Percentiles rank a stretch among this genome's conserved stretches.
Evolutionary conservation across 2,329 filamentous ascomycete species (phyloP).

Genomic region (Graphium sp.): DNA sequence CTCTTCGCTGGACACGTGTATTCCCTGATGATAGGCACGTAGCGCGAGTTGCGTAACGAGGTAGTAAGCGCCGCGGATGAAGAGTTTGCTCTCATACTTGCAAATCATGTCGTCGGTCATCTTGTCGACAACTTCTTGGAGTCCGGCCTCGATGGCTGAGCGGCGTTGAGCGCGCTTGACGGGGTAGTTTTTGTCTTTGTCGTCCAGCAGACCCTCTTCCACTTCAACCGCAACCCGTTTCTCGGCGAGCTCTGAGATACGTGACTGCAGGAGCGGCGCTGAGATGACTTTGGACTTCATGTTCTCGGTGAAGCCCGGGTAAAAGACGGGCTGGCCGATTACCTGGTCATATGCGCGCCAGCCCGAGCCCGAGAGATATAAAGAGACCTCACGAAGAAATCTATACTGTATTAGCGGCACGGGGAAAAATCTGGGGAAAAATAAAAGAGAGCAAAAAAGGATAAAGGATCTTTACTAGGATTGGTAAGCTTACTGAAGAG

Average conservation of each 20-base stretch:
- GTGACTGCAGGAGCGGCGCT: conserved; percentile 55
- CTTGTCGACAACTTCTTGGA: conserved; percentile 68
- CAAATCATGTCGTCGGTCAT: conserved; percentile 95
- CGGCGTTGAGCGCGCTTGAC: conserved; percentile 27
- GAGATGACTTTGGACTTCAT: conserved; percentile 69
- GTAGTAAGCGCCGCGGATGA: conserved; percentile 88
- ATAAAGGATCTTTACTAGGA: conserved; percentile 1
- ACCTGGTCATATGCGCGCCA: conserved; percentile 90
- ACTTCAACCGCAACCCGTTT: conserved; percentile 61
- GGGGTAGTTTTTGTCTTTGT: conserved; percentile 34
- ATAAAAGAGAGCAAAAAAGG: neutral
- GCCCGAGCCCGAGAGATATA: conserved; percentile 83
- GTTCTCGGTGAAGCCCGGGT: conserved; percentile 76
- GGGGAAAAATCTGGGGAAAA: neutral
- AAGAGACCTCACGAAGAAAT: conserved; percentile 83
- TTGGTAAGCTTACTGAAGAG: conserved; percentile 31
- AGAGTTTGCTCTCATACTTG: conserved; percentile 91
- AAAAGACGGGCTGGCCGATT: conserved; percentile 87
- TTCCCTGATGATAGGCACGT: conserved; percentile 88
- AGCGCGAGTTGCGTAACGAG: conserved; percentile 74
- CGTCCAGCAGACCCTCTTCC: conserved; percentile 49
- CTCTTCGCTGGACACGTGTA: conserved; percentile 91
- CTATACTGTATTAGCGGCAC: conserved; percentile 21
- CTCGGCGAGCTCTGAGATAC: conserved; percentile 62
- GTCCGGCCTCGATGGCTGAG: conserved; percentile 50